phyloP scores from a whole-genome alignment of 129 eudicot species.

The Flaveria brownii region DNA sequence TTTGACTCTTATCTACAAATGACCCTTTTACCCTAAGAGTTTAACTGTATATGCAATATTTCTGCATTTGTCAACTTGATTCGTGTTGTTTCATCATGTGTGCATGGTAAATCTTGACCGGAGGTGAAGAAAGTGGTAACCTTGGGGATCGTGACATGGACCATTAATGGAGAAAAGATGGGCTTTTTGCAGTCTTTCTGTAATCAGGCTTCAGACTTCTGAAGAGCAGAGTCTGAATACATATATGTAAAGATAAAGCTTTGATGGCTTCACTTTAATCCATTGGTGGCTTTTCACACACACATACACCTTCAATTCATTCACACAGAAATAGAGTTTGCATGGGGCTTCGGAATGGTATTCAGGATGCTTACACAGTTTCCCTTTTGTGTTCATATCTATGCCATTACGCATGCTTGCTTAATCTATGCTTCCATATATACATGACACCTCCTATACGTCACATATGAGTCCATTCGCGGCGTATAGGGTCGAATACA shows the following conservation, averaged over 20 bases:
- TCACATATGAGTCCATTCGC: no score
- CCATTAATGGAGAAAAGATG: conserved; percentile 33
- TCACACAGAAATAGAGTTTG: background rate
- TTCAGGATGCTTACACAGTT: conserved; percentile 25
- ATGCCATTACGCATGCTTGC: conserved; percentile 8
- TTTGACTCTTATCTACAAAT: background rate
- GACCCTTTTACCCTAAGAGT: background rate
- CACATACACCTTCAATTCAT: background rate
- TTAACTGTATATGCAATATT: background rate
- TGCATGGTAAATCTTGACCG: background rate
- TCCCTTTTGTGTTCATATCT: conserved; percentile 29
- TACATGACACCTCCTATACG: background rate
- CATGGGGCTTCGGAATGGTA: conserved; percentile 27
- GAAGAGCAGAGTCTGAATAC: conserved; percentile 31
- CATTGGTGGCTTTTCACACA: conserved; percentile 26
- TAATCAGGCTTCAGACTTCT: conserved; percentile 33
- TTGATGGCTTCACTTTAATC: conserved; percentile 27
- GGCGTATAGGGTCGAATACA: no score
- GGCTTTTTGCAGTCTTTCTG: conserved; percentile 37
- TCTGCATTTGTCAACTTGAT: background rate
- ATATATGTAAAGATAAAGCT: conserved; percentile 33
- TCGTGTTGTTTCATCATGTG: background rate
- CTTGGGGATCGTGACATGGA: conserved; percentile 32
- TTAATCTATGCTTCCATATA: background rate
- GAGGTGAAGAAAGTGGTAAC: conserved; percentile 12